Conservation (phyloP, 306 rosid species). For the Cucumis cinereus region DNA sequence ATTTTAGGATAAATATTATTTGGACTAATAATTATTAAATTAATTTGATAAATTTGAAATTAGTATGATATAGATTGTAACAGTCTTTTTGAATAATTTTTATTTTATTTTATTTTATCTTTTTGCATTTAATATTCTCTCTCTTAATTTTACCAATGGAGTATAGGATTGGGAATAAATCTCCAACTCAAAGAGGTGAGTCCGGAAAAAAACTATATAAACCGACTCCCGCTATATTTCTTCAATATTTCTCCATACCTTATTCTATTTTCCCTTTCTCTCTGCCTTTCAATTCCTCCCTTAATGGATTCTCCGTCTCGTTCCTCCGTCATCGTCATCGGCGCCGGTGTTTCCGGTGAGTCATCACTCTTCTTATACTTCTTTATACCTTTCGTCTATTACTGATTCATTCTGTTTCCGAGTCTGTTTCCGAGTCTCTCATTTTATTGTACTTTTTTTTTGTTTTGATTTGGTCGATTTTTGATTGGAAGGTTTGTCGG, state of each 20-base stretch:
- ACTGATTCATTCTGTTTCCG: not conserved
- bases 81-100: too few species aligned
- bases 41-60: not conserved
- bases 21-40: too few species aligned
- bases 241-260: slow-evolving; percentile 5
- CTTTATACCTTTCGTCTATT: not conserved
- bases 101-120: too few species aligned
- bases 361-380: too few species aligned
- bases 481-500: slow-evolving; percentile 45
- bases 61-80: too few species aligned
- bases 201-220: slow-evolving; percentile 34
- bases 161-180: not conserved
- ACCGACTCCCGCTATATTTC: slow-evolving; percentile 58
- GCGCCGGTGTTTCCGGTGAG: slow-evolving; percentile 90
- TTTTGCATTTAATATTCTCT: too few species aligned
- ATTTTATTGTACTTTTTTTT: not conserved
- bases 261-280: slow-evolving; percentile 5
- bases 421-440: not conserved
- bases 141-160: not conserved
- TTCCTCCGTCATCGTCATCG: slow-evolving; percentile 75
- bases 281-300: slow-evolving; percentile 4
- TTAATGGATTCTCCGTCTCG: slow-evolving; percentile 59
- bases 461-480: not conserved
- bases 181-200: not conserved
- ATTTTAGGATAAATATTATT: too few species aligned